phyloP scores from a whole-genome alignment of 768 basidiomycete genomes.

The Kondoa subrosea region DNA sequence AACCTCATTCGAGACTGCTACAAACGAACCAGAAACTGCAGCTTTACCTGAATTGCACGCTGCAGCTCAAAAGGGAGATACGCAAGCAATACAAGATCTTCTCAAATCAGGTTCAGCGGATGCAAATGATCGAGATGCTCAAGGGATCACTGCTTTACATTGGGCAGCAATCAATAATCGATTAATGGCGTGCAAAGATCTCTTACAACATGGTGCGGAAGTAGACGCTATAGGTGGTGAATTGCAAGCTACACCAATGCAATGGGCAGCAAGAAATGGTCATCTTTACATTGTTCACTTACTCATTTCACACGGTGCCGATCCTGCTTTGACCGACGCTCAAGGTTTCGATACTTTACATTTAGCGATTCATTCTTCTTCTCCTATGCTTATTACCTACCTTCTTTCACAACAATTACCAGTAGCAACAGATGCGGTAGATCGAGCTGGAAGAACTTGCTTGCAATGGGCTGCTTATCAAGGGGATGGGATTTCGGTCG shows the following conservation, averaged over 20 bases:
- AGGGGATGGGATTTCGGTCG: conserved; percentile 88
- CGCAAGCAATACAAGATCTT: conserved; percentile 46
- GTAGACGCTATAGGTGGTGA: conserved; percentile 91
- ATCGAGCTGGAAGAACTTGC: conserved; percentile 68
- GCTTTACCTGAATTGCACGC: conserved; percentile 16
- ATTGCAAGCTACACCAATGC: conserved; percentile 80
- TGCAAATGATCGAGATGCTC: conserved; percentile 47
- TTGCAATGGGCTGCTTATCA: conserved; percentile 99
- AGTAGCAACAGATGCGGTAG: conserved; percentile 72
- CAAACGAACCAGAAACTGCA: neutral
- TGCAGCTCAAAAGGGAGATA: conserved; percentile 74
- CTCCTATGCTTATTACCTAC: conserved; percentile 84
- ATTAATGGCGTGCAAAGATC: conserved; percentile 63
- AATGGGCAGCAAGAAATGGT: conserved; percentile 95
- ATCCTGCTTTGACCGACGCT: conserved; percentile 74
- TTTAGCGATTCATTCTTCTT: conserved; percentile 76
- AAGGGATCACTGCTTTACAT: conserved; percentile 56
- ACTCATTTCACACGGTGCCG: conserved; percentile 71
- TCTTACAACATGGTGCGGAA: conserved; percentile 82
- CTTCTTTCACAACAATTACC: conserved; percentile 67
- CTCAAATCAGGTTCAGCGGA: conserved; percentile 53
- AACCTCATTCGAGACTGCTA: neutral
- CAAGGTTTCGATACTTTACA: conserved; percentile 95
- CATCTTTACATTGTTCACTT: conserved; percentile 91
- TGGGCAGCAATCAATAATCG: conserved; percentile 98